These are phyloP conservation scores for Debaryomyces prosopidis DNA, from an alignment of 805 yeast genomes.

Conservation along the genomic window DNA sequence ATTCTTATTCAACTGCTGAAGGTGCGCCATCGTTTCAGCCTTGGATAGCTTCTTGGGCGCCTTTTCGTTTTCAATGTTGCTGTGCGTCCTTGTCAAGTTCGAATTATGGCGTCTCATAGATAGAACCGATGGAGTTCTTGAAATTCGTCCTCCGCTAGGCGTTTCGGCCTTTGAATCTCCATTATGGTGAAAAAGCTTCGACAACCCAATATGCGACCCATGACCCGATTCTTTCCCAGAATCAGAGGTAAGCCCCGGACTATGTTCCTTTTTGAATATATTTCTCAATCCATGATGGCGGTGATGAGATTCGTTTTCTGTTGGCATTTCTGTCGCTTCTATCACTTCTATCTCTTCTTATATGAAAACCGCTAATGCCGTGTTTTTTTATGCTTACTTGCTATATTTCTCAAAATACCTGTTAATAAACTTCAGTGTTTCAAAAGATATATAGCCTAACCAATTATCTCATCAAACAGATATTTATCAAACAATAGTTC, in stretches of 20 bases:
- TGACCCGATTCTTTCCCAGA: conserved; percentile 7
- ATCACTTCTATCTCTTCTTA: too few species aligned
- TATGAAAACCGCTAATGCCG: too few species aligned
- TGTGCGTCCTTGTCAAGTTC: conserved; percentile 4
- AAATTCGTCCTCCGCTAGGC: conserved; percentile 1
- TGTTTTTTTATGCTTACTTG: too few species aligned
- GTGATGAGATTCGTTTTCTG: too few species aligned
- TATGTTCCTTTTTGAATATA: conserved; percentile 20
- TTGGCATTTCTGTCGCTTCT: too few species aligned
- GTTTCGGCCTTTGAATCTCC: conserved; percentile 4
- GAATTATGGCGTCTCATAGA: conserved; percentile 20
- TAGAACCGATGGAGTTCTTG: conserved; percentile 19
- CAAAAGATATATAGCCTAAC: too few species aligned
- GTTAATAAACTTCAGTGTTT: too few species aligned
- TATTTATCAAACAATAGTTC: too few species aligned
- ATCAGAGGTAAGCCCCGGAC: conserved; percentile 9
- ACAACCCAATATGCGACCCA: conserved; percentile 15
- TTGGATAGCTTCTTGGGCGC: conserved; percentile 18
- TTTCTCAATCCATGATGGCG: conserved; percentile 17
- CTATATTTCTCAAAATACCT: too few species aligned
- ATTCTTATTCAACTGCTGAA: conserved; percentile 31
- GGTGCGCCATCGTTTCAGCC: conserved; percentile 40
- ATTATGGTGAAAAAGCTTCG: conserved; percentile 22
- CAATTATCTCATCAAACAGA: too few species aligned
- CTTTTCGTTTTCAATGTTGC: conserved; percentile 6